A percentile compares a stretch with the other conserved stretches of the same genome.
These are phyloP conservation scores for Backusella mclennaniae DNA, from an alignment of 192 early-diverging fungal species.

Conservation along the genomic window DNA sequence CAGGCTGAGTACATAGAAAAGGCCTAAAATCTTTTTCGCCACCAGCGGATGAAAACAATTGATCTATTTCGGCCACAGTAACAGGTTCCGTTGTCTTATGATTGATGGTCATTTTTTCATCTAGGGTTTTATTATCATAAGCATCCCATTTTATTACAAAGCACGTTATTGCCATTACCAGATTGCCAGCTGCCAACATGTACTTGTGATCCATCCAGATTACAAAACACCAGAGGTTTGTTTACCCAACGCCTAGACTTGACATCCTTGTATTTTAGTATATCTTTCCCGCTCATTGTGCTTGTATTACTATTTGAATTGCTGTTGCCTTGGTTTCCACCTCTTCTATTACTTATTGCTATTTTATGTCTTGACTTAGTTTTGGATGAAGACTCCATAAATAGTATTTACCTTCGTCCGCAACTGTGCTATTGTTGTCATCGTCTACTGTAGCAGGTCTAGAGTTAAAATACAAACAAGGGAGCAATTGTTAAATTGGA, in stretches of 20 bases:
- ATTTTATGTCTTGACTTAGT: background rate
- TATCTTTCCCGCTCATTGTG: constrained; percentile 3
- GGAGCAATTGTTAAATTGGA: background rate
- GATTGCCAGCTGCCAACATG: constrained; percentile 14
- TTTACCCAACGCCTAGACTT: constrained; percentile 12
- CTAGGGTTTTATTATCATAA: background rate
- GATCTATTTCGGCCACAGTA: constrained; percentile 28
- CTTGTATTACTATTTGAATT: background rate
- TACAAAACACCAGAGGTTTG: constrained; percentile 13
- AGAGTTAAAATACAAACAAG: background rate
- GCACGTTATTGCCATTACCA: background rate
- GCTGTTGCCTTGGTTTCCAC: background rate
- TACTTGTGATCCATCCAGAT: constrained; percentile 20
- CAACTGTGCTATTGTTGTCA: background rate
- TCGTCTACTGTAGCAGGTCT: background rate
- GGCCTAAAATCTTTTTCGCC: constrained; percentile 33
- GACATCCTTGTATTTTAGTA: constrained; percentile 22
- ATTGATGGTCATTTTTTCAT: constrained; percentile 31
- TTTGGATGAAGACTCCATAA: background rate
- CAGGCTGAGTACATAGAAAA: constrained; percentile 36
- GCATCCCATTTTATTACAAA: too few relatives aligned
- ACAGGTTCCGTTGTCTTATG: constrained; percentile 25
- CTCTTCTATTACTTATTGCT: background rate
- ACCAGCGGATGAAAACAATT: constrained; percentile 28
- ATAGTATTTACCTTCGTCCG: constrained; percentile 14